Conservation (phyloP, 768 basidiomycete genomes). For the Fistulinella prunicolor region DNA sequence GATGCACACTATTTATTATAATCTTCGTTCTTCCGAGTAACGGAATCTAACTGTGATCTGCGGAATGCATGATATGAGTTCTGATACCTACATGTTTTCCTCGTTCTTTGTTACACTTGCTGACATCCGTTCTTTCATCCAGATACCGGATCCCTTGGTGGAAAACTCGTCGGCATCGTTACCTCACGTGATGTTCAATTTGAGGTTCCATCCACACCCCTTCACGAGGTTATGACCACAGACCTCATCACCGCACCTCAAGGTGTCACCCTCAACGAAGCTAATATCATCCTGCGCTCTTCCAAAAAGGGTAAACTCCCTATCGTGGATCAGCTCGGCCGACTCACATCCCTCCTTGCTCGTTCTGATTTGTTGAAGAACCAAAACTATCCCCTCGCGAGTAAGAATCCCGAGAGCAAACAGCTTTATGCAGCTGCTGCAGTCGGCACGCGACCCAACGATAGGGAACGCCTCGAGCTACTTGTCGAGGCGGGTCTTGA, state of each 20-base stretch:
- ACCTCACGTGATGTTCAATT: constrained; percentile 97
- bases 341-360: constrained; percentile 81
- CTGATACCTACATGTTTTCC: constrained; percentile 14
- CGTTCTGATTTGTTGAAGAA: constrained; percentile 98
- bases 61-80: constrained; percentile 43
- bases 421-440: constrained; percentile 97
- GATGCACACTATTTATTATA: constrained; percentile 49
- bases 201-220: constrained; percentile 59
- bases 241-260: constrained; percentile 80
- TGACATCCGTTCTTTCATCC: constrained; percentile 21
- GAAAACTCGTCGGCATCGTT: constrained; percentile 94
- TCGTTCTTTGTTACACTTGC: constrained; percentile 7
- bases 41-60: constrained; percentile 71
- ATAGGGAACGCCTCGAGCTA: constrained; percentile 78
- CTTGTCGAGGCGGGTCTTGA: constrained; percentile 95
- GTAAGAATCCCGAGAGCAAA: constrained; percentile 86
- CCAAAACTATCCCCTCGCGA: constrained; percentile 92
- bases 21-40: constrained; percentile 92
- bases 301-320: constrained; percentile 99
- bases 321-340: constrained; percentile 63
- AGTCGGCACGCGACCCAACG: constrained; percentile 87
- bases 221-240: constrained; percentile 87
- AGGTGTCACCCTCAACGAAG: constrained; percentile 87
- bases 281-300: constrained; percentile 91
- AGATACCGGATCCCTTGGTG: constrained; percentile 87